These are phyloP conservation scores for Zanthoxylum bungeanum DNA, from an alignment of 345 rosid species.

Conservation along the genomic window DNA sequence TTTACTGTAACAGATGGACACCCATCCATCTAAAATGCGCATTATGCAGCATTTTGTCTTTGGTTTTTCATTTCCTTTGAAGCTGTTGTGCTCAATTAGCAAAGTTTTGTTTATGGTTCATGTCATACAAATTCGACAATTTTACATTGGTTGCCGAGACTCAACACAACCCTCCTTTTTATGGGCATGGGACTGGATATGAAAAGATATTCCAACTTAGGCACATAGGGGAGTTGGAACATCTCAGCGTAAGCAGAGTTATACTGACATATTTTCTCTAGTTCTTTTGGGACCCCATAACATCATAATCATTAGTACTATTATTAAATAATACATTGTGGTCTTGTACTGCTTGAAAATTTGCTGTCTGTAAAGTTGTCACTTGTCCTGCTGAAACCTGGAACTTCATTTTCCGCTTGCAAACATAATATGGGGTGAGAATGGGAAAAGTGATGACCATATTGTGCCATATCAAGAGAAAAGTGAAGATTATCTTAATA, in stretches of 20 bases:
- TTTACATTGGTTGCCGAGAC: no score
- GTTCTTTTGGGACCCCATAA: background rate
- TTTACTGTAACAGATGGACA: no score
- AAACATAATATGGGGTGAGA: slow-evolving; percentile 88
- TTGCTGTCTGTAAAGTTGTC: background rate
- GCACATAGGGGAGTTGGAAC: no score
- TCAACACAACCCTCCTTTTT: no score
- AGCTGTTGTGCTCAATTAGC: no score
- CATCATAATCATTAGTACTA: background rate
- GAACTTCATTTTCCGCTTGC: slow-evolving; percentile 53
- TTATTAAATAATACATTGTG: background rate
- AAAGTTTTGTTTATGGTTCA: no score
- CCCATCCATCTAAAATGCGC: no score
- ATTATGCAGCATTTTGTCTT: no score
- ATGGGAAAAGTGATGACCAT: slow-evolving; percentile 64
- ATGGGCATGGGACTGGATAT: no score
- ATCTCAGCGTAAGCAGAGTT: background rate
- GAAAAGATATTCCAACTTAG: no score
- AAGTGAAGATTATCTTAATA: slow-evolving; percentile 42
- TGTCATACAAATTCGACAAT: no score
- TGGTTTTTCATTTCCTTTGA: background rate
- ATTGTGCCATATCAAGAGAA: slow-evolving; percentile 64
- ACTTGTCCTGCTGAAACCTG: slow-evolving; percentile 13
- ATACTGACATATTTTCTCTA: background rate
- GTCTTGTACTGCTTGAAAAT: background rate